Percentiles rank a stretch among this genome's conserved stretches.
Conservation (phyloP, 306 rosid species). For the Ammopiptanthus mongolicus region DNA sequence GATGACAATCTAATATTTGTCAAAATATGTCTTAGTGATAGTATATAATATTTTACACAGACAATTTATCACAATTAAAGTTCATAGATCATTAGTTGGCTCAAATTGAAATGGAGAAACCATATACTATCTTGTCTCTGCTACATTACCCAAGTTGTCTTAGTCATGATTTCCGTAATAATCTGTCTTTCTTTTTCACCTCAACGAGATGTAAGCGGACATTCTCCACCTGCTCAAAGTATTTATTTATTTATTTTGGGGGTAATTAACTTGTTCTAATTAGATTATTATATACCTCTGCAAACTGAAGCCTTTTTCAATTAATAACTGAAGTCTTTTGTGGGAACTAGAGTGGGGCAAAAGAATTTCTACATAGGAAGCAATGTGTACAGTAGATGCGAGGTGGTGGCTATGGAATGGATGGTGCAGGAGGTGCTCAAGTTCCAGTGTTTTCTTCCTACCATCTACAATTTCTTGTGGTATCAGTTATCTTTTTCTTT, state of each 20-base stretch:
- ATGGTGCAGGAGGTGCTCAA: constrained; percentile 80
- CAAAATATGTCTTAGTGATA: neutral
- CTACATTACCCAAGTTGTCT: neutral
- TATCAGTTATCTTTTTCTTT: constrained; percentile 25
- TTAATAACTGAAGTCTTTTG: constrained; percentile 16
- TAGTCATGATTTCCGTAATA: neutral
- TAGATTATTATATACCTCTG: neutral
- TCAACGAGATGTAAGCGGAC: neutral
- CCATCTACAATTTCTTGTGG: constrained; percentile 83
- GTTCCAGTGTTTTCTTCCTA: constrained; percentile 77
- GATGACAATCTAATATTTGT: neutral
- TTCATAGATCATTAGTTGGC: neutral
- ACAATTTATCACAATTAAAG: neutral
- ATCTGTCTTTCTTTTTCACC: neutral
- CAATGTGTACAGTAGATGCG: constrained; percentile 60
- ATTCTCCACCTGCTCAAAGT: neutral
- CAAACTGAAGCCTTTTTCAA: neutral
- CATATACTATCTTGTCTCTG: neutral
- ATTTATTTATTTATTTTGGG: no score
- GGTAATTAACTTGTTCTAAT: no score
- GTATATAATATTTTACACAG: neutral
- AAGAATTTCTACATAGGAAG: constrained; percentile 43
- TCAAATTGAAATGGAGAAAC: neutral
- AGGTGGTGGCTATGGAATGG: constrained; percentile 99
- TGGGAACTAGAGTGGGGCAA: constrained; percentile 53